Conservation (phyloP, 148 eudicot species). For the Chenopodium album region DNA sequence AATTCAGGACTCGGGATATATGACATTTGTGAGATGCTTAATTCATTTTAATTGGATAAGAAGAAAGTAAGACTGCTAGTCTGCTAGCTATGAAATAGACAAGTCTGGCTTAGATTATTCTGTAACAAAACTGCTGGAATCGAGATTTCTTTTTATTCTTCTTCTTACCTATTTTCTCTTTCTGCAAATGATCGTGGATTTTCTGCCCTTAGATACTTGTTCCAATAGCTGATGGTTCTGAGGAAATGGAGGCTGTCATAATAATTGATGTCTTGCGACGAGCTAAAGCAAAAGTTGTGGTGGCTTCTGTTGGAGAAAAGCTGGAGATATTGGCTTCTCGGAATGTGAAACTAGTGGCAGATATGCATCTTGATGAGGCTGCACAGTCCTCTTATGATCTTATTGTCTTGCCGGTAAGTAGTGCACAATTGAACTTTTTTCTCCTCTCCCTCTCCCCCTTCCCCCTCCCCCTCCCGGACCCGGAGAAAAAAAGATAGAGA, state of each 20-base stretch:
- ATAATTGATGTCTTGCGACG: constrained; percentile 83
- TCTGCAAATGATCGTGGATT: constrained; percentile 1
- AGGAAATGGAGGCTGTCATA: constrained; percentile 97
- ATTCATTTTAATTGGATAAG: neutral
- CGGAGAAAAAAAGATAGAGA: too few relatives aligned
- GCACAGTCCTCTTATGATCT: constrained; percentile 62
- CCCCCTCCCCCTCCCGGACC: neutral
- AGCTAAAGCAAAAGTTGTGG: constrained; percentile 80
- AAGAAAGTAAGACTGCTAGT: neutral
- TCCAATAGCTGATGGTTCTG: constrained; percentile 87
- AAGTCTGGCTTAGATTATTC: neutral
- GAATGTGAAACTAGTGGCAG: constrained; percentile 84
- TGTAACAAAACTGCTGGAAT: neutral
- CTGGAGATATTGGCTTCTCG: constrained; percentile 80
- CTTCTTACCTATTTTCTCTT: neutral
- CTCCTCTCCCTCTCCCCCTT: neutral
- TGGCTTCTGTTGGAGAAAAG: constrained; percentile 80
- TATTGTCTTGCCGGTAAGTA: constrained; percentile 85
- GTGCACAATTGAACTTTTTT: neutral
- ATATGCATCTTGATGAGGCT: constrained; percentile 78
- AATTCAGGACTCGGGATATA: neutral
- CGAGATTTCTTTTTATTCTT: neutral
- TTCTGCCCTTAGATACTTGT: constrained; percentile 66
- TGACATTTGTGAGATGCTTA: neutral
- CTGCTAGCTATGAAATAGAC: neutral